Conservation (phyloP, 2,329 filamentous ascomycete genomes). For the Fusarium sulawesiense region DNA sequence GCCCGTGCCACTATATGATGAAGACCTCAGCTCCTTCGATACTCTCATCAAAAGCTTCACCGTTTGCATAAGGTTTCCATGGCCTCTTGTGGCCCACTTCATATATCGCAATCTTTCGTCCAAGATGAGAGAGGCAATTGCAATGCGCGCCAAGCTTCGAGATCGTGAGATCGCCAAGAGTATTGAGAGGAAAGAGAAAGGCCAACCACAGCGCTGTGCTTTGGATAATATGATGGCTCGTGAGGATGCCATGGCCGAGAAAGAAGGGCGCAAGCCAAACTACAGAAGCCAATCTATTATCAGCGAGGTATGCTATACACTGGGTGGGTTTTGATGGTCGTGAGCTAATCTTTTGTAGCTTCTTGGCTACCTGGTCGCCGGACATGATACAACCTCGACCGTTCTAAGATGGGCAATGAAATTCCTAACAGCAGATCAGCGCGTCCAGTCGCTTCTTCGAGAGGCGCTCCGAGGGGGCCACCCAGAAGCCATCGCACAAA, state of each 20-base stretch:
- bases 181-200: constrained; percentile 1
- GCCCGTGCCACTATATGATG: background rate
- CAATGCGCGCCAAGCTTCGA: constrained; percentile 2
- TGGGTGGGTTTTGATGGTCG: no score
- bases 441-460: constrained; percentile 46
- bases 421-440: constrained; percentile 38
- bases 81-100: constrained; percentile 16
- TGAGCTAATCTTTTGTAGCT: constrained; percentile 17
- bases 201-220: constrained; percentile 28
- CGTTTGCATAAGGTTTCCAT: constrained; percentile 14
- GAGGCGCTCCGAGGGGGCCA: constrained; percentile 32
- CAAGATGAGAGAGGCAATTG: constrained; percentile 16
- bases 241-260: constrained; percentile 47
- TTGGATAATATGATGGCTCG: constrained; percentile 49
- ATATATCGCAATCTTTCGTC: constrained; percentile 22
- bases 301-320: constrained; percentile 46
- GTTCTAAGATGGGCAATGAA: constrained; percentile 42
- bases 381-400: constrained; percentile 44
- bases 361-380: constrained; percentile 43
- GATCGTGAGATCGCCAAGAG: constrained; percentile 34
- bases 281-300: constrained; percentile 48
- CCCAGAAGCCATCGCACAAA: constrained; percentile 25
- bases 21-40: constrained; percentile 18
- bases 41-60: constrained; percentile 20
- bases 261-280: constrained; percentile 44